phyloP scores from a whole-genome alignment of 805 yeast genomes.

The Pichia thaimueangensis region DNA sequence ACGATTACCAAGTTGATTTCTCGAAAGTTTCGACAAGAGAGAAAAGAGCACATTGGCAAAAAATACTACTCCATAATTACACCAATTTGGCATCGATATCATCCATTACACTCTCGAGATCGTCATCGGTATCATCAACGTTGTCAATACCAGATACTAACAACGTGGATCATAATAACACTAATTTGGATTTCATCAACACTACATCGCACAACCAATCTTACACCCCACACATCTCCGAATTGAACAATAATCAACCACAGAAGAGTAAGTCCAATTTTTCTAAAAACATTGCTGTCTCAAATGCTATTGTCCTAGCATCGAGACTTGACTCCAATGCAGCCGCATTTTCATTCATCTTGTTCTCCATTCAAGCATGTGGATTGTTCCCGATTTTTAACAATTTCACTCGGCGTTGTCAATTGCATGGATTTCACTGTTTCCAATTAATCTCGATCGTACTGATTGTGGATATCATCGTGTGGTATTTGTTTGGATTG shows the following conservation, averaged over 20 bases:
- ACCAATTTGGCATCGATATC: background rate
- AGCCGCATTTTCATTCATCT: conserved; percentile 76
- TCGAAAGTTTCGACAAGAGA: conserved; percentile 11
- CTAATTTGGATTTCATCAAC: background rate
- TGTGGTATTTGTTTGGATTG: conserved; percentile 35
- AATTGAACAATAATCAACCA: background rate
- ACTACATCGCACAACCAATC: no score
- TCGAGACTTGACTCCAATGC: conserved; percentile 73
- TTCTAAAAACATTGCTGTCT: conserved; percentile 75
- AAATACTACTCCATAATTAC: conserved; percentile 1
- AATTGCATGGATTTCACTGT: conserved; percentile 28
- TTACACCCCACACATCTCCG: background rate
- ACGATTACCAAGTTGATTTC: conserved; percentile 60
- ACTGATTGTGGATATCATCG: conserved; percentile 28
- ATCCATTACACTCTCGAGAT: background rate
- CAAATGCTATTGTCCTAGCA: conserved; percentile 84
- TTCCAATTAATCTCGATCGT: conserved; percentile 27
- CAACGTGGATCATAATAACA: conserved; percentile 6
- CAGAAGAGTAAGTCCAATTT: conserved; percentile 43
- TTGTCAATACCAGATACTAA: conserved; percentile 1
- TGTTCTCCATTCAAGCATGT: conserved; percentile 63
- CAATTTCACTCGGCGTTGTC: conserved; percentile 45
- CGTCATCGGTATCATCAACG: conserved; percentile 3
- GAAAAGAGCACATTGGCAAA: conserved; percentile 8
- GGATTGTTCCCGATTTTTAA: conserved; percentile 70